Base-by-base conservation (phyloP, 345 rosid species). In the Eucalyptus melliodora region DNA sequence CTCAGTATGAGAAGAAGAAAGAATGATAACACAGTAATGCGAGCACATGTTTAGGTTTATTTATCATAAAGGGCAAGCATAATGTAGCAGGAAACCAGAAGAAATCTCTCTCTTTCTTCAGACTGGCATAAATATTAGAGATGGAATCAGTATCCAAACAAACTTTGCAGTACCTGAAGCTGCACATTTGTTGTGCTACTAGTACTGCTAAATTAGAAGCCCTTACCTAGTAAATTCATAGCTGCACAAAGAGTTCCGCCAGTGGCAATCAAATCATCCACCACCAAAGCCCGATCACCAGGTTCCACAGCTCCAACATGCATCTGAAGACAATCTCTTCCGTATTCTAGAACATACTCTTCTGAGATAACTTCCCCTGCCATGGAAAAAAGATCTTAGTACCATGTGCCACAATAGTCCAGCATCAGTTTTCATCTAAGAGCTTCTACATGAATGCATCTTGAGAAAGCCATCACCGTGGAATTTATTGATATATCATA, bases 191-290 rank as follows among this genome's bases (percentile, higher is more conserved):
- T 77, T 23, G 85, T 26, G 47, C 44, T 77, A 40, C 27, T 77
- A 23, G 85, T 23, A 77, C 30, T 77, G 47, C 47, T 77, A 77
- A 26, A 40, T 65, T 23, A 40, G 83, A 40, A 77, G 47, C 26
- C 87, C 85, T 65, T 95, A 98, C 99, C 98, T 16, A 98, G 95
- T 91, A 97, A 92, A 88, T 94, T 98, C 93, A 97, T 98, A 86
- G 99, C 99, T 60, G 99, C 99, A 49, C 97, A 93, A 34, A 97
- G 96, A 87, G 99, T 97, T 89, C 99, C 99, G 5, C 99, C 99
- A 27, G 99, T 98, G n/a, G 99, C 99, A 87, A 98, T 93, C 65
- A 97, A 91, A 91, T 97, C 99, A 89, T 96, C 99, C 47, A 98
- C 98, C 67, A 98, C 97, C 93, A 98, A 90, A 88, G 95, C 99